Evolutionary conservation across 1,284 basidiomycete species (phyloP), one percentile per base, ranked within the genome.

Genomic region (Stereum hirsutum): DNA sequence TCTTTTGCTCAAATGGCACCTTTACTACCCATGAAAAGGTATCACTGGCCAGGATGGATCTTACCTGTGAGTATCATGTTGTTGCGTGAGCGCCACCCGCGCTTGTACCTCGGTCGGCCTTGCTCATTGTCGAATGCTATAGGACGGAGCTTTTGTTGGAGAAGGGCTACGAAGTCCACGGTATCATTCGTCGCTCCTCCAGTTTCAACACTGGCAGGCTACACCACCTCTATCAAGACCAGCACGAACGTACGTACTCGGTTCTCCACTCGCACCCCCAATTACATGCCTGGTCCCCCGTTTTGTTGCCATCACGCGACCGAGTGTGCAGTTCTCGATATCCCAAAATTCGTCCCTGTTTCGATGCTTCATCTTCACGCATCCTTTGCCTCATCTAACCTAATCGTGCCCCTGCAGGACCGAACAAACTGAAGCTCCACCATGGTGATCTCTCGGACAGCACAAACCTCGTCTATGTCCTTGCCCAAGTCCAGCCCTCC

Each of bases 1-100:
- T 31, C 33, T 32, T 31, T 41, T 32, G 28, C 36, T 36, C 43
- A 34, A 48, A 42, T 50, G 27, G 43, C 31, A 15, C 2, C 30
- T 31, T 24, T 17, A 19, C 26, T 35, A 19, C 42, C 25, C 27
- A 23, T 35, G 21, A 39, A 27, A 55, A 90, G 89, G 89, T 61
- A 88, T 94, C 60, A 92, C 90, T 52, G 90, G 90, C 15, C 90
- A 93, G 64, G 90, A 93, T 64, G 90, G 89, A 25, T 91, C 89
- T 6, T 92, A 92, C 60, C 65, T 92, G 81, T 89, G 56, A 61
- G 81, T 61, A 11, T 15, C 46, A 25, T 11, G 25, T 43, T 23
- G 33, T 32, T 39, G 19, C 31, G 19, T 10, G 31, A 32, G n/a
- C 33, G 28, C 28, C 10, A 30, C 28, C n/a, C 6, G 11, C 15